Evolutionary conservation across 352 stramenopile genomes (phyloP).

Genomic region (Phytophthora meadii): DNA sequence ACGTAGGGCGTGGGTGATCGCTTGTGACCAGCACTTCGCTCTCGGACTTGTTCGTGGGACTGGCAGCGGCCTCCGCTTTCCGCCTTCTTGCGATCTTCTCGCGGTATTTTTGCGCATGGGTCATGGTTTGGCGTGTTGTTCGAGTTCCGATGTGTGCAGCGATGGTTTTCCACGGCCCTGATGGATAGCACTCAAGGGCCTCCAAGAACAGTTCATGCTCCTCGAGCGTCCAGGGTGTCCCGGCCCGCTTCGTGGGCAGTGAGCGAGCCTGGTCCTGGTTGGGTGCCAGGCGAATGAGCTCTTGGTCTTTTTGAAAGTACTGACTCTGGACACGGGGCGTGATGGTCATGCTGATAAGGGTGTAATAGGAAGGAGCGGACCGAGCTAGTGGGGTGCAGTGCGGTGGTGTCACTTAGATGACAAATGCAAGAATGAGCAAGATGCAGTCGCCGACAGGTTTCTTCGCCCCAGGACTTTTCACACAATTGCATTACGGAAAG

Average conservation of each 20-base stretch:
- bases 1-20: conserved; percentile 17
- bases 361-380: conserved; percentile 12
- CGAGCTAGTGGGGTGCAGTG: conserved; percentile 16
- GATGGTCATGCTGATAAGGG: conserved; percentile 35
- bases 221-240: conserved; percentile 42
- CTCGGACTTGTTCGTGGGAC: conserved; percentile 27
- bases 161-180: conserved; percentile 46
- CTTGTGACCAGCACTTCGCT: conserved; percentile 19
- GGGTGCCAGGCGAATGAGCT: conserved; percentile 44
- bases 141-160: conserved; percentile 63
- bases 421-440: conserved; percentile 39
- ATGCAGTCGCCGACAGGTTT: conserved; percentile 17
- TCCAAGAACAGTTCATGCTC: conserved; percentile 49
- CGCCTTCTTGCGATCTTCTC: conserved; percentile 57
- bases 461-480: conserved; percentile 24
- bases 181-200: conserved; percentile 45
- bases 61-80: conserved; percentile 34
- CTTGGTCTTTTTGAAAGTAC: conserved; percentile 47
- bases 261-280: conserved; percentile 44
- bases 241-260: conserved; percentile 36
- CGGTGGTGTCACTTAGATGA: conserved; percentile 31
- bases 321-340: conserved; percentile 45
- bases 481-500: conserved; percentile 26
- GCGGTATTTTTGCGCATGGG: conserved; percentile 57
- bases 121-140: conserved; percentile 63